A percentile compares a stretch with the other conserved stretches of the same genome.
Conservation (phyloP, 2,329 filamentous ascomycete genomes). For the Aspergillus glaucus region DNA sequence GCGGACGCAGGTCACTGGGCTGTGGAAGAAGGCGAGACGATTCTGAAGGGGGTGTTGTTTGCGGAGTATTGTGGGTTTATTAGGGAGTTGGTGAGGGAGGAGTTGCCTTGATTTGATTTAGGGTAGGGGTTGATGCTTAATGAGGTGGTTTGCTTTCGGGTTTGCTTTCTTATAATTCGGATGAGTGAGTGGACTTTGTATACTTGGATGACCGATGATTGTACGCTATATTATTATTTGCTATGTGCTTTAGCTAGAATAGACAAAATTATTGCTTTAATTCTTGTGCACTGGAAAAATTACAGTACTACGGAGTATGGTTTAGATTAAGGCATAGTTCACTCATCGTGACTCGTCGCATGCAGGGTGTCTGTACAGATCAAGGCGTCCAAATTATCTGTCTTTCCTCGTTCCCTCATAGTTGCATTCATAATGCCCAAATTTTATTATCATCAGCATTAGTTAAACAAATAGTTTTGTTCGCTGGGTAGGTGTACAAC, state of each 20-base stretch:
- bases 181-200: neutral
- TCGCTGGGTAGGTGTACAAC: neutral
- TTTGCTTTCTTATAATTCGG: neutral
- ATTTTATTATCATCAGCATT: slow-evolving; percentile 5
- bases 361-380: neutral
- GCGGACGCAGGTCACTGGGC: slow-evolving; percentile 69
- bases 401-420: neutral
- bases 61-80: slow-evolving; percentile 48
- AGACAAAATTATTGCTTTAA: too few species aligned
- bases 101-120: slow-evolving; percentile 9
- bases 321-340: too few species aligned
- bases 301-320: too few species aligned
- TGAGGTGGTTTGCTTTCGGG: neutral
- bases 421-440: neutral
- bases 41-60: slow-evolving; percentile 73
- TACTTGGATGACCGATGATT: neutral
- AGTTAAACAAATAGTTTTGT: neutral
- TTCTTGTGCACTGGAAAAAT: too few species aligned
- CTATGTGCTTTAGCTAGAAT: too few species aligned
- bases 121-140: too few species aligned
- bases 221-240: neutral
- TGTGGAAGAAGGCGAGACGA: slow-evolving; percentile 68
- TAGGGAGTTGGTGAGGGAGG: slow-evolving; percentile 10
- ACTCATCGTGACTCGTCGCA: too few species aligned
- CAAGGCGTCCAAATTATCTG: neutral